A percentile compares a stretch with the other conserved stretches of the same genome.
Conservation (phyloP, 331 rosid species). For the Malus hybrid region DNA sequence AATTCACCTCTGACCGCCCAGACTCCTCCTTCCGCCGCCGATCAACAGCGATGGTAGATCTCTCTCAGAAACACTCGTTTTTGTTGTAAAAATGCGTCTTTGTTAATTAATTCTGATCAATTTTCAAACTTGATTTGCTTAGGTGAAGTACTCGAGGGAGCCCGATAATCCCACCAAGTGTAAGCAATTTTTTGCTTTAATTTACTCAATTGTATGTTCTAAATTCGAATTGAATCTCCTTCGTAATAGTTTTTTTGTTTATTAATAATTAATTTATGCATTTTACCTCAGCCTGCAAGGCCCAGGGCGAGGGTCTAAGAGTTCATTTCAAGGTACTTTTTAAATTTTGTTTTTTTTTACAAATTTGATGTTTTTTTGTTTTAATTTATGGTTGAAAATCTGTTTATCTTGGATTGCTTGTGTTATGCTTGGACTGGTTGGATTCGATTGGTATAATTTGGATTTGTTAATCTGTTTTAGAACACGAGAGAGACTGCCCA, state of each 20-base stretch:
- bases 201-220: background rate
- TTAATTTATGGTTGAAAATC: background rate
- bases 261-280: background rate
- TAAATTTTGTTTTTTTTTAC: background rate
- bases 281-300: constrained; percentile 3
- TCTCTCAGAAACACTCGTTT: no score
- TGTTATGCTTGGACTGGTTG: background rate
- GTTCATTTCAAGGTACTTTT: constrained; percentile 5
- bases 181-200: background rate
- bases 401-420: background rate
- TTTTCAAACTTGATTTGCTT: background rate
- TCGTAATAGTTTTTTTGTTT: background rate
- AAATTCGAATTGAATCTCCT: background rate
- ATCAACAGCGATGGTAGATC: background rate
- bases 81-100: background rate
- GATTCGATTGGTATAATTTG: background rate
- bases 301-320: background rate
- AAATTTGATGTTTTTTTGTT: background rate
- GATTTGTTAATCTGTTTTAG: background rate
- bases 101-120: background rate
- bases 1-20: background rate
- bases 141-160: constrained; percentile 14
- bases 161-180: constrained; percentile 15
- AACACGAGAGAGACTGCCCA: constrained; percentile 8
- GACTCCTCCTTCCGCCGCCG: background rate